A percentile compares a stretch with the other conserved stretches of the same genome.
Evolutionary conservation across 2,329 filamentous ascomycete species (phyloP).

Genomic region (Colletotrichum ledebouriae): DNA sequence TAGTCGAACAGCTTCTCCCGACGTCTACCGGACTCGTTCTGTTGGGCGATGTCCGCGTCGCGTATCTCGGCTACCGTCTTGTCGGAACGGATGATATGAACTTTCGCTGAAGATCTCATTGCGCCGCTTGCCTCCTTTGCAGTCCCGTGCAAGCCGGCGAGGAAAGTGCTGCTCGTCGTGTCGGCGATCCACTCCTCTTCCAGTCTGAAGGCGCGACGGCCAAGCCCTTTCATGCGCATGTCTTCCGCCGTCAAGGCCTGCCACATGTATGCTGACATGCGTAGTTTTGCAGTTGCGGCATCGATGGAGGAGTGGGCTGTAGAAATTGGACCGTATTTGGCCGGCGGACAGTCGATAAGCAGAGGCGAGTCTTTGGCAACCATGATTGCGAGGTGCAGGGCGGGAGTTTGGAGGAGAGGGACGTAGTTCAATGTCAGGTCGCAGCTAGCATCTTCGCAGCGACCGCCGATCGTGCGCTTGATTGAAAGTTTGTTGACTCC

Average conservation of each 20-base stretch:
- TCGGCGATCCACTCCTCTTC: conserved; percentile 81
- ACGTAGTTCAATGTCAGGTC: conserved; percentile 59
- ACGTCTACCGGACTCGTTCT: conserved; percentile 67
- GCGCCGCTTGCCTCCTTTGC: conserved; percentile 19
- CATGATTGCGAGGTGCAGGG: conserved; percentile 79
- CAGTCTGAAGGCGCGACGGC: conserved; percentile 77
- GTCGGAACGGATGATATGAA: conserved; percentile 76
- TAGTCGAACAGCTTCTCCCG: conserved; percentile 66
- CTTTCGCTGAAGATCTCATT: conserved; percentile 63
- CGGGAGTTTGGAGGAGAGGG: conserved; percentile 67
- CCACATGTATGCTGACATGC: conserved; percentile 82
- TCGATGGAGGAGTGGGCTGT: conserved; percentile 63
- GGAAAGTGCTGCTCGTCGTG: conserved; percentile 64
- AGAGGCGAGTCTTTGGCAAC: conserved; percentile 78
- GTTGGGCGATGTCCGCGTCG: conserved; percentile 74
- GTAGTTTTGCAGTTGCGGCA: conserved; percentile 76
- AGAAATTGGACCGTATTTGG: conserved; percentile 70
- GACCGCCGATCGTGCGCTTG: conserved; percentile 22
- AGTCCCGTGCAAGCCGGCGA: conserved; percentile 24
- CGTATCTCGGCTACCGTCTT: conserved; percentile 77
- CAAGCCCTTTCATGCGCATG: conserved; percentile 77
- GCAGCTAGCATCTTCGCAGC: conserved; percentile 3
- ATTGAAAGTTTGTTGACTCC: conserved; percentile 29
- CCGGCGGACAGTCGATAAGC: conserved; percentile 75
- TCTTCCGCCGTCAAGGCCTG: conserved; percentile 83